Evolutionary conservation across 768 basidiomycete species (phyloP), one percentile per base, ranked within the genome.

Genomic region (Termitomyces titanicus): DNA sequence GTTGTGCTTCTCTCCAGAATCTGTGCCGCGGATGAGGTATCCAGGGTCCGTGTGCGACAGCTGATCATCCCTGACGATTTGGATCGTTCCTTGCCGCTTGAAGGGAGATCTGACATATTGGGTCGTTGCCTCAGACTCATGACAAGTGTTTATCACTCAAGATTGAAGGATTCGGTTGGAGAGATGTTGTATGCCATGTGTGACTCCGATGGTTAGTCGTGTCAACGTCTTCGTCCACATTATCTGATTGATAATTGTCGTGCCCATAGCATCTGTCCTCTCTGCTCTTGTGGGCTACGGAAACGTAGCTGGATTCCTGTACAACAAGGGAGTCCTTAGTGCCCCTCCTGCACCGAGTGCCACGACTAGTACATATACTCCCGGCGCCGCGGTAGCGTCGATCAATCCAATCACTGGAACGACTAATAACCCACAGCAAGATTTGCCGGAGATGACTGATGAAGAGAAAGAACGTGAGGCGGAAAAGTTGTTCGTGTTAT

Each of bases 391-490:
- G 8, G 69, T 74, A 24, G 61, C 74, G 25, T 70, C 76, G 6
- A 88, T 92, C 67, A 89, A 93, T 66, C 92, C 91, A 1, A 94
- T 92, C 66, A 96, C 94, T 1, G 94, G 93, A n/a, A 84, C 84
- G 12, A 79, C 76, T 6, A 72, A 78, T 34, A 70, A 72, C 51
- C 68, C 71, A 2, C 74, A 72, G 45, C 63, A 76, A 17, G 68
- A 67, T 6, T 45, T 66, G 9, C 75, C 73, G 4, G 72, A 83
- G 47, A 96, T 99, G 94, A 88, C 93, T 0, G 88, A 95, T 29
- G 94, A 95, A 66, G 96, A 99, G 77, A 97, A 96, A 69, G 93
- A 97, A 66, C 74, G 73, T 10, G 97, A 99, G 72, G 89, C 94
- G 51, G 95, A 98, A 75, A 87, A 86, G 65, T 75, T 99, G 39